Base-by-base conservation (phyloP, 768 basidiomycete species). In the Asterophora parasitica region DNA sequence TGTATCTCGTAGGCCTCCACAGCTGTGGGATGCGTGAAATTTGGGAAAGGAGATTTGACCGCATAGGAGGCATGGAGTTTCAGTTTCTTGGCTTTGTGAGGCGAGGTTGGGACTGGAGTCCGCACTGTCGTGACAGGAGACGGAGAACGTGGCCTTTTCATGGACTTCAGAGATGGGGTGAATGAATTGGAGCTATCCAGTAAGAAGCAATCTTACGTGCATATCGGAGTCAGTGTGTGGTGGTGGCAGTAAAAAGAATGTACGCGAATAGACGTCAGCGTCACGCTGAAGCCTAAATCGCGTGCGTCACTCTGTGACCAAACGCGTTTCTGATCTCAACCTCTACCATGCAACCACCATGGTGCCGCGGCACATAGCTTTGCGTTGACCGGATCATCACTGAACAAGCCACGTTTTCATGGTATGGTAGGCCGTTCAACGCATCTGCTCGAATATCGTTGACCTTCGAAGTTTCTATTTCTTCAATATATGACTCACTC, bases 21-120 rank as follows among this genome's bases (percentile, higher is more conserved):
- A 10, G 68, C 50, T 11, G 78, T 78, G 16, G 79, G 79, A 44
- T 62, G 68, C 13, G 41, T 42, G 44, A 71, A 77, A 44, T 65
- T 61, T 4, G 75, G 70, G 51, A 77, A 82, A 0, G 79, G 79
- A 7, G 77, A 79, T 32, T 60, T 51, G 23, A 60, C 17, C 13
- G 62, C 56, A 51, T 73, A 75, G 5, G 73, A 59, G 1, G 66
- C 67, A 28, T 77, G 70, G 1, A 75, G 59, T 56, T 78, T 81
- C 30, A 78, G 65, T 51, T 80, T 81, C 61, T 80, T 81, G 1
- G 66, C 45, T 39, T 58, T 63, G 32, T 55, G 54, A 17, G 58
- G 55, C 15, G 61, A 53, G 26, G 27, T 35, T 33, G 44, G 50
- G 10, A 36, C 16, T 19, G 39, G 12, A n/a, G n/a, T n/a, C 10